Conservation (phyloP, 1,284 basidiomycete genomes). For the Ceratobasidium papillatum region DNA sequence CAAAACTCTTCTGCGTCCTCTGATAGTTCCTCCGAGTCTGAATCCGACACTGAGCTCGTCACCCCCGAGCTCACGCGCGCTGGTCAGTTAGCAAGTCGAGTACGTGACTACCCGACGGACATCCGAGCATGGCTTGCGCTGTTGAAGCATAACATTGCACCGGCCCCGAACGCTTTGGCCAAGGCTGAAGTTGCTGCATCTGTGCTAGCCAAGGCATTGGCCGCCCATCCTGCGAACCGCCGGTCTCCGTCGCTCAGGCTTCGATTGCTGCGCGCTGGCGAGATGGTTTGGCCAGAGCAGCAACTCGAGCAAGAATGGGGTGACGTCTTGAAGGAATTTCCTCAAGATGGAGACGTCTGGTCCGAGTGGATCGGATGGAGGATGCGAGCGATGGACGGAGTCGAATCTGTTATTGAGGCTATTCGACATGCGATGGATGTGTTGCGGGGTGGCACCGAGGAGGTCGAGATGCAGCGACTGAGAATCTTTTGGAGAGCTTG, state of each 20-base stretch:
- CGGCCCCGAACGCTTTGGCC: constrained; percentile 63
- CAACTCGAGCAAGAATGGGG: constrained; percentile 75
- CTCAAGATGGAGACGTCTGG: constrained; percentile 58
- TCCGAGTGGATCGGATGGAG: constrained; percentile 82
- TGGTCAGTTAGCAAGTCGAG: constrained; percentile 67
- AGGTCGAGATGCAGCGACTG: constrained; percentile 64
- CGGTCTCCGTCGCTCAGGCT: constrained; percentile 63
- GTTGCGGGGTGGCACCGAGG: constrained; percentile 50
- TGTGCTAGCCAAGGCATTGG: constrained; percentile 70
- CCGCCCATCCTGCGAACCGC: constrained; percentile 62
- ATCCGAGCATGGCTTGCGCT: constrained; percentile 71
- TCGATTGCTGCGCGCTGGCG: constrained; percentile 73
- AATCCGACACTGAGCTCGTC: constrained; percentile 52
- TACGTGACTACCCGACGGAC: constrained; percentile 59
- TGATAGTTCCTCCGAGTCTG: constrained; percentile 55
- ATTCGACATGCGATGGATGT: constrained; percentile 57
- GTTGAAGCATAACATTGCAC: constrained; percentile 66
- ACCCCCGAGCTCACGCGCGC: constrained; percentile 50
- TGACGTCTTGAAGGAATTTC: constrained; percentile 58
- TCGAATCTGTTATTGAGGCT: constrained; percentile 64
- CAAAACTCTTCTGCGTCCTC: constrained; percentile 49
- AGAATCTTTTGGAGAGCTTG: constrained; percentile 76
- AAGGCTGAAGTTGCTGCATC: constrained; percentile 75
- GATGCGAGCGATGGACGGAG: constrained; percentile 53
- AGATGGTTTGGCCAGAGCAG: constrained; percentile 70